Percentiles rank a stretch among this genome's conserved stretches.
These are phyloP conservation scores for Arthroderma uncinatum DNA, from an alignment of 2,329 filamentous ascomycete species.

Conservation along the genomic window DNA sequence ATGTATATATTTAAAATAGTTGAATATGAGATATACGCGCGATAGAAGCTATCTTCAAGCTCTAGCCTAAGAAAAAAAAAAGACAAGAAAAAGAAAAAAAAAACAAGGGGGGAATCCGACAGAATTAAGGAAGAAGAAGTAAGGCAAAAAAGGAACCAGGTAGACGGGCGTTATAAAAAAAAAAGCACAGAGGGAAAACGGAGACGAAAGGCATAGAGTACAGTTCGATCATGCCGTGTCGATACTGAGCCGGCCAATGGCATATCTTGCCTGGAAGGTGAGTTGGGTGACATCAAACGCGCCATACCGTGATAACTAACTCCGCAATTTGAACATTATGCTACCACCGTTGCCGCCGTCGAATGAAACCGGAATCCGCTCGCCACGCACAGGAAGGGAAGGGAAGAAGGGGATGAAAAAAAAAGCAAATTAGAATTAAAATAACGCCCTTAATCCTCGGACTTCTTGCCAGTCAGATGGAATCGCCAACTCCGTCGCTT, in stretches of 20 bases:
- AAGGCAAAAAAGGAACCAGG: neutral
- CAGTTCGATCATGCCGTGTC: neutral
- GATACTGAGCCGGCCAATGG: neutral
- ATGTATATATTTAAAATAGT: neutral
- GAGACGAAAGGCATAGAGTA: neutral
- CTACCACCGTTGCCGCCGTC: neutral
- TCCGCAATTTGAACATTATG: neutral
- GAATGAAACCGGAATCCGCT: neutral
- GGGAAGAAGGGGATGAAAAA: neutral
- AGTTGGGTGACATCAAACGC: neutral
- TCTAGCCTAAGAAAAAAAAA: neutral
- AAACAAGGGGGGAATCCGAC: neutral
- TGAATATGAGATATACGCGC: neutral
- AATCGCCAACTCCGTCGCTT: slow-evolving; percentile 65
- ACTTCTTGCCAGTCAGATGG: slow-evolving; percentile 33
- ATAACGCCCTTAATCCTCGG: neutral
- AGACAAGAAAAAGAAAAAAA: no score
- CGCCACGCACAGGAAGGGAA: neutral
- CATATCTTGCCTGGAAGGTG: neutral
- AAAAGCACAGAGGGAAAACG: neutral
- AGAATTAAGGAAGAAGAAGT: neutral
- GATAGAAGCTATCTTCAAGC: neutral
- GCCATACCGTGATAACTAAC: neutral
- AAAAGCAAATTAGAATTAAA: neutral
- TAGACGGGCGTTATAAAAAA: neutral